Conservation (phyloP, 225 moss, liverwort and hornwort genomes). For the Pseudisothecium myosuroides region DNA sequence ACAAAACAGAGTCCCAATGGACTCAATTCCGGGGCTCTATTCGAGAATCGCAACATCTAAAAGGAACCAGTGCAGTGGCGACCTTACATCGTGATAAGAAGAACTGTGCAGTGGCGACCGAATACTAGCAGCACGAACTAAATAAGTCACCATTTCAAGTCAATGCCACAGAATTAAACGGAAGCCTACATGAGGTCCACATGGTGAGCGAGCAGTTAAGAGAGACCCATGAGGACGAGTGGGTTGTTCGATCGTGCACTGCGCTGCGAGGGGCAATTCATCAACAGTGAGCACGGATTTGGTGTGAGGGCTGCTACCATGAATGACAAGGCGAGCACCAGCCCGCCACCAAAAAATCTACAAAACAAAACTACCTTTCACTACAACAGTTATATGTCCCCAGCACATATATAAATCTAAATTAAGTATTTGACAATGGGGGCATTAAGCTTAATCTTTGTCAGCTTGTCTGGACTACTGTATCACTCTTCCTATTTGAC, state of each 20-base stretch:
- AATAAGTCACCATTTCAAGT: neutral
- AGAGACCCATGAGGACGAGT: neutral
- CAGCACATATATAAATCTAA: no score
- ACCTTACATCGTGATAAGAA: neutral
- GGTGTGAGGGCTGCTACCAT: neutral
- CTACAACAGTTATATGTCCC: neutral
- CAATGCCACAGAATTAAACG: neutral
- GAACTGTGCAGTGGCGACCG: neutral
- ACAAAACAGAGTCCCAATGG: neutral
- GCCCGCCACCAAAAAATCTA: neutral
- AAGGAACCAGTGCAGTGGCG: neutral
- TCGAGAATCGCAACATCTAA: neutral
- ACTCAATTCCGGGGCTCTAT: neutral
- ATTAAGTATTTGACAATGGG: neutral
- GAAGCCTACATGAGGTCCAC: neutral
- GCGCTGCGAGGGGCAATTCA: neutral
- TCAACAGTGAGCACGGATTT: neutral
- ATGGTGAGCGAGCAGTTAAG: neutral
- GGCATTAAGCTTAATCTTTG: no score
- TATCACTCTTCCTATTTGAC: neutral
- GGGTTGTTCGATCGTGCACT: neutral
- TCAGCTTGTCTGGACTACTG: no score
- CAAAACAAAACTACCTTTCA: neutral
- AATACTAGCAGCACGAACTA: neutral
- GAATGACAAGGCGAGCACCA: neutral